phyloP scores from a whole-genome alignment of 352 stramenopile genomes.

The Hyaloperonospora brassicae region DNA sequence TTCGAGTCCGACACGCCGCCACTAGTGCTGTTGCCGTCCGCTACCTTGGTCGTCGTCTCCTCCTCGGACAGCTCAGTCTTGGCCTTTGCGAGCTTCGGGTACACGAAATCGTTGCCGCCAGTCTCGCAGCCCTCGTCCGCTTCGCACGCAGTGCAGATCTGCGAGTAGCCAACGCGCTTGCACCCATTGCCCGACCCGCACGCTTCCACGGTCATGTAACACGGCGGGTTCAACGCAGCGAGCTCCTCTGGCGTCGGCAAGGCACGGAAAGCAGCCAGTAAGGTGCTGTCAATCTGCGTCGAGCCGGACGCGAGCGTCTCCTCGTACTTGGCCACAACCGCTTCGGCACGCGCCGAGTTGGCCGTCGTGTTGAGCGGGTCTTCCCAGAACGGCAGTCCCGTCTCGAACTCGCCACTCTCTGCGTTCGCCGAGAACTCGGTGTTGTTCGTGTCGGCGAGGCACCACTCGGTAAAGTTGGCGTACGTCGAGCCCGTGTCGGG shows the following conservation, averaged over 20 bases:
- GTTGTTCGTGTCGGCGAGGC: conserved; percentile 42
- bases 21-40: conserved; percentile 3
- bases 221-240: conserved; percentile 47
- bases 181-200: conserved; percentile 51
- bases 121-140: conserved; percentile 30
- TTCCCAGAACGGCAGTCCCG: conserved; percentile 55
- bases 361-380: conserved; percentile 44
- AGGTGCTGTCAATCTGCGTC: conserved; percentile 29
- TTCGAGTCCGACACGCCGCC: conserved; percentile 6
- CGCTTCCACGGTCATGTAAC: conserved; percentile 49
- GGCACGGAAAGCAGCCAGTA: conserved; percentile 34
- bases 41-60: conserved; percentile 31
- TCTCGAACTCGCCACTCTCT: conserved; percentile 30
- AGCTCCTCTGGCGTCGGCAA: conserved; percentile 45
- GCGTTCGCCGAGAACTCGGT: conserved; percentile 44
- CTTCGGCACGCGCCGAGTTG: conserved; percentile 43
- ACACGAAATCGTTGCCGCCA: conserved; percentile 40
- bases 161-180: conserved; percentile 59
- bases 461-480: conserved; percentile 66
- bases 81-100: conserved; percentile 57
- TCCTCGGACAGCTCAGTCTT: conserved; percentile 30
- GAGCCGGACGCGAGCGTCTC: conserved; percentile 34
- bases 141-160: conserved; percentile 58
- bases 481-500: conserved; percentile 35
- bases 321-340: conserved; percentile 46